Evolutionary conservation across 345 rosid genomes (phyloP).

Genomic region (rapeseed (Brassica napus)): Da-Ae NC_063437.1:12774001-12774500

Average conservation of each 20-base stretch:
- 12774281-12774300: no score
- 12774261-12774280: no score
- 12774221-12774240: no score
- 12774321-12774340: no score
- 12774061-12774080: background rate
- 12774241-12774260: no score
- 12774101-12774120: background rate
- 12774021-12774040: background rate
- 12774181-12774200: no score
- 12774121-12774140: background rate
- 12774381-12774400: constrained; percentile 12
- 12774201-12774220: no score
- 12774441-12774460: constrained; percentile 15
- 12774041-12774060: background rate
- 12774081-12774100: background rate
- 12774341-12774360: background rate
- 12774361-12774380: constrained; percentile 10
- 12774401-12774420: constrained; percentile 11
- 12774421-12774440: constrained; percentile 18
- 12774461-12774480: constrained; percentile 6
- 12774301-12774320: no score
- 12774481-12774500: constrained; percentile 6
- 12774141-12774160: background rate
- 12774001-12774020: background rate
- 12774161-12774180: no score